Conservation (phyloP, 2,329 filamentous ascomycete genomes). For the Pseudogymnoascus sp. region DNA sequence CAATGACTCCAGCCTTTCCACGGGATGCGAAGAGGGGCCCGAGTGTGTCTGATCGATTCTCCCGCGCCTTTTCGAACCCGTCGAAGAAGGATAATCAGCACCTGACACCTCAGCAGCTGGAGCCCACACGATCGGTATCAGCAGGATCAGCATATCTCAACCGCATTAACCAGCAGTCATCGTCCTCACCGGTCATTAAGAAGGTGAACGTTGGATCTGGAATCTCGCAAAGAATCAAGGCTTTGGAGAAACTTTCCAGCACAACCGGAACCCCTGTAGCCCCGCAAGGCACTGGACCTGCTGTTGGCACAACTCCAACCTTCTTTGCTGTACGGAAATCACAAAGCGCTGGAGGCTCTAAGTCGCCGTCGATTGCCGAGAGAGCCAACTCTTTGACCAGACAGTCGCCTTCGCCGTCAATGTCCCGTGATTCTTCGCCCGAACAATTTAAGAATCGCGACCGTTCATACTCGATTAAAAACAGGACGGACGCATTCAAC, state of each 20-base stretch:
- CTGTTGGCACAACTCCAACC: slow-evolving; percentile 31
- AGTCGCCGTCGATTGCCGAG: slow-evolving; percentile 30
- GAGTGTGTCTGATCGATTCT: slow-evolving; percentile 21
- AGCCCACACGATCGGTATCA: slow-evolving; percentile 31
- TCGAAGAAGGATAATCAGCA: slow-evolving; percentile 26
- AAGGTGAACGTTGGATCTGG: slow-evolving; percentile 80
- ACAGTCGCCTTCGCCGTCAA: slow-evolving; percentile 29
- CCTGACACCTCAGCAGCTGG: slow-evolving; percentile 21
- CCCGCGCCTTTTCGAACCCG: slow-evolving; percentile 30
- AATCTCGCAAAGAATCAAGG: slow-evolving; percentile 91
- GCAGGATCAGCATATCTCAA: slow-evolving; percentile 46
- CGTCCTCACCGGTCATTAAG: slow-evolving; percentile 49
- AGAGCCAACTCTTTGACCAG: slow-evolving; percentile 29
- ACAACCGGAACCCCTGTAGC: slow-evolving; percentile 27
- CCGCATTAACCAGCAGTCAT: slow-evolving; percentile 42
- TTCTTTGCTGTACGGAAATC: slow-evolving; percentile 51
- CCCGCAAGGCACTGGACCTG: slow-evolving; percentile 28
- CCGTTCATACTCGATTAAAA: slow-evolving; percentile 22
- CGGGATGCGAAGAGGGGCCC: slow-evolving; percentile 21
- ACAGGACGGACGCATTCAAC: slow-evolving; percentile 20
- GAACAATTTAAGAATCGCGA: slow-evolving; percentile 30
- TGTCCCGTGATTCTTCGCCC: slow-evolving; percentile 39
- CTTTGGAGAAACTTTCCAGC: slow-evolving; percentile 68
- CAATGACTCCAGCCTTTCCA: slow-evolving; percentile 57
- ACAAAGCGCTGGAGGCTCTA: slow-evolving; percentile 25